These are phyloP conservation scores for Puccinia coronata DNA, from an alignment of 1,284 basidiomycete species.

Conservation along the genomic window DNA sequence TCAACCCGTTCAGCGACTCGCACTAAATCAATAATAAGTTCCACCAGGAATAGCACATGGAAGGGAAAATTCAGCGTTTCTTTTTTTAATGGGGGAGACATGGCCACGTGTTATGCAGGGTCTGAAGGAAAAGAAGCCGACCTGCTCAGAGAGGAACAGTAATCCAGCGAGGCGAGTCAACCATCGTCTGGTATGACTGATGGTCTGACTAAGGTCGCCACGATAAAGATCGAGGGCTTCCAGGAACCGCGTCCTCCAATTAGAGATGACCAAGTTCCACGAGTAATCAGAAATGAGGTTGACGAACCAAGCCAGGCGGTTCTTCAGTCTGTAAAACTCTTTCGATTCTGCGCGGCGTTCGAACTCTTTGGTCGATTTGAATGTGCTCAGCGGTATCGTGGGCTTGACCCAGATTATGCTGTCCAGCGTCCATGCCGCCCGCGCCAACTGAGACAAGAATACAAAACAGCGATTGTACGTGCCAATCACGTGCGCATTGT, in stretches of 20 bases:
- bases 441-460: slow-evolving; percentile 20
- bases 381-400: background rate
- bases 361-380: background rate
- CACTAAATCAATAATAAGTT: slow-evolving; percentile 8
- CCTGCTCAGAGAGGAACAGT: slow-evolving; percentile 36
- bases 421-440: background rate
- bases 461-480: slow-evolving; percentile 25
- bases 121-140: background rate
- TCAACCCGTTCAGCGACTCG: slow-evolving; percentile 4
- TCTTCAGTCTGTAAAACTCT: slow-evolving; percentile 34
- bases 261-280: slow-evolving; percentile 12
- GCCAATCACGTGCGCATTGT: slow-evolving; percentile 3
- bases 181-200: background rate
- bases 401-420: slow-evolving; percentile 36
- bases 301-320: slow-evolving; percentile 40
- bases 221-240: background rate
- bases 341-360: slow-evolving; percentile 8
- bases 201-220: slow-evolving; percentile 5
- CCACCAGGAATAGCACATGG: background rate
- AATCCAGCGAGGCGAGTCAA: background rate
- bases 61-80: no score
- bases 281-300: slow-evolving; percentile 28
- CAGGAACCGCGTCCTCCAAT: slow-evolving; percentile 10
- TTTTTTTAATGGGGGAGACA: background rate
- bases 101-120: background rate